Evolutionary conservation across 2,329 filamentous ascomycete genomes (phyloP), one percentile per base, ranked within the genome.

Genomic region (Fonsecaea pedrosoi): DNA sequence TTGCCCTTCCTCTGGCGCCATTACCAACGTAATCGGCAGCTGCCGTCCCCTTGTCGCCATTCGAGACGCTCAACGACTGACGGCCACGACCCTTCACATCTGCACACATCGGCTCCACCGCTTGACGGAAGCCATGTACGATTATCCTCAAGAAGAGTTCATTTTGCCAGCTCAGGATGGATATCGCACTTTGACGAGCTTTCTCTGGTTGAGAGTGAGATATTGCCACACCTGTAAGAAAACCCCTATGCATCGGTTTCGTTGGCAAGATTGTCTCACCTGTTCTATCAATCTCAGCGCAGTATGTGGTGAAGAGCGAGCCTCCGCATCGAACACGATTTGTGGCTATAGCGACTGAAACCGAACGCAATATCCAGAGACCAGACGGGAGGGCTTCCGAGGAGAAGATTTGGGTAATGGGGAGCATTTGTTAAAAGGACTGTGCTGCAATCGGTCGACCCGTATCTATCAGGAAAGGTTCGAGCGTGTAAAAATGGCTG

Each of bases 121-220:
- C 25, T 25, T 54, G 50, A 30, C 50, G 18, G 50, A 25, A 32
- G 12, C 10, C 25, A 18, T n/a, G 25, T 12, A 54, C 50, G 25
- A 30, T 7, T 54, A 13, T 32, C 25, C 25, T 32, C 50, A 6
- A 32, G 15, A 32, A 32, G 50, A 32, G 12, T 21, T 5, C n/a
- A 54, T 32, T 30, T 54, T 32, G 50, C 25, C 50, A 54, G n/a
- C 25, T 54, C 50, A 21, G 50, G 50, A 13, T 54, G n/a, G 50
- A 30, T 4, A 48, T 48, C 42, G 42, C 42, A 18, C 13, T 48
- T 12, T 25, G 25, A 32, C 25, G 50, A 54, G 25, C 50, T 54
- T 13, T n/a, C 50, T 32, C 12, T 54, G 15, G n/a, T 54, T n/a
- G 50, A 54, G 50, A 54, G 5, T 30, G 50, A 7, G 25, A 54